Evolutionary conservation across 768 basidiomycete genomes (phyloP).

Genomic region (Lentinula boryana): DNA sequence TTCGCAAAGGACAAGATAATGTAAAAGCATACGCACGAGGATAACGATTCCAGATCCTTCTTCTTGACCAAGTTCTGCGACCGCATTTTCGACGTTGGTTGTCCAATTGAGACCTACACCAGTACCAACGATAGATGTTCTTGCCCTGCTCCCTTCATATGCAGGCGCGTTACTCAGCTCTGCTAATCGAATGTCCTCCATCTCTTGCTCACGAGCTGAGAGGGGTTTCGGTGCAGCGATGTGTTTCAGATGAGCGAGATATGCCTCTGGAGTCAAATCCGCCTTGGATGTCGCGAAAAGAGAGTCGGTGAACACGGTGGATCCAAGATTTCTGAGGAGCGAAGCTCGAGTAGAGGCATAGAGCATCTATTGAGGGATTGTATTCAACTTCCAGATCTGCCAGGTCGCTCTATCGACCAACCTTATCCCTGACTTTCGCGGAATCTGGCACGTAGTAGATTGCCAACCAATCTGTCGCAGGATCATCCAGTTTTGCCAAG

Average conservation of each 20-base stretch:
- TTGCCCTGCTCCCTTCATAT: conserved; percentile 54
- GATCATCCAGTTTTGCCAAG: conserved; percentile 56
- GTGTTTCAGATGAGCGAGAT: conserved; percentile 68
- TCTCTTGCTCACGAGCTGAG: conserved; percentile 75
- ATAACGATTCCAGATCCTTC: conserved; percentile 53
- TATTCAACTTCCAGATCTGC: background rate
- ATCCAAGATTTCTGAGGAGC: conserved; percentile 69
- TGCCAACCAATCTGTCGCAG: conserved; percentile 62
- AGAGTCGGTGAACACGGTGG: conserved; percentile 62
- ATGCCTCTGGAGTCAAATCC: conserved; percentile 63
- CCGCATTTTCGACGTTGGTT: conserved; percentile 55
- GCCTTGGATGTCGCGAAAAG: conserved; percentile 74
- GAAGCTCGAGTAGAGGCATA: conserved; percentile 76
- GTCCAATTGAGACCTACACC: conserved; percentile 67
- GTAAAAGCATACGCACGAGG: conserved; percentile 41
- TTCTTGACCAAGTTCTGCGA: conserved; percentile 47
- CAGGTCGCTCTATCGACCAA: conserved; percentile 17
- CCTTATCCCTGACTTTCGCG: conserved; percentile 81
- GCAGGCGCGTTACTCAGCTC: conserved; percentile 53
- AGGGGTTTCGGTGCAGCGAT: conserved; percentile 75
- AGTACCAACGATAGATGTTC: conserved; percentile 51
- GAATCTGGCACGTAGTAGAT: conserved; percentile 80
- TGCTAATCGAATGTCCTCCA: conserved; percentile 69
- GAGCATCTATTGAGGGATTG: conserved; percentile 60
- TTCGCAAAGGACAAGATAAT: background rate